Evolutionary conservation across 2,329 filamentous ascomycete species (phyloP).

Genomic region (Raffaelea ambrosiae): DNA sequence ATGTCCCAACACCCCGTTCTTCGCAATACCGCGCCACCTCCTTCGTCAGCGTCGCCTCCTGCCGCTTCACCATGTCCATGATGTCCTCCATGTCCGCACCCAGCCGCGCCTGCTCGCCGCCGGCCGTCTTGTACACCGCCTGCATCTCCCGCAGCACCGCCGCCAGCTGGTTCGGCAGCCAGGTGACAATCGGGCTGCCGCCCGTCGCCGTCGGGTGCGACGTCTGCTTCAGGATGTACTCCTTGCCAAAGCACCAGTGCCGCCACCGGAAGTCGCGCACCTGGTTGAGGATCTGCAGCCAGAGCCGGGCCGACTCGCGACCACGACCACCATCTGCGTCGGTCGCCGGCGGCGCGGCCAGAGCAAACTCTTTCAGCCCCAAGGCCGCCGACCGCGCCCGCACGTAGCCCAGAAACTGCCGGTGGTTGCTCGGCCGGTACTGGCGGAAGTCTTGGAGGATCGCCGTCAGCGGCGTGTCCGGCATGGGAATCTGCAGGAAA

Average conservation of each 20-base stretch:
- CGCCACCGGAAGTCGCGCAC: constrained; percentile 76
- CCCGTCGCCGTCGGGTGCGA: constrained; percentile 71
- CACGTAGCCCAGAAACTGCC: constrained; percentile 73
- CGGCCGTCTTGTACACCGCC: constrained; percentile 41
- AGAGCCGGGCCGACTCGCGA: constrained; percentile 45
- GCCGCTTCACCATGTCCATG: constrained; percentile 57
- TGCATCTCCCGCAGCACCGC: constrained; percentile 67
- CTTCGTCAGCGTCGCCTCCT: constrained; percentile 58
- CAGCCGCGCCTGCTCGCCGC: constrained; percentile 27
- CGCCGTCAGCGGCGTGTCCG: constrained; percentile 75
- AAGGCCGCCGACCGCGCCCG: constrained; percentile 37
- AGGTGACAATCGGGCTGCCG: constrained; percentile 74
- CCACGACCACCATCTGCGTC: constrained; percentile 8
- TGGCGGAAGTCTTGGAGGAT: constrained; percentile 83
- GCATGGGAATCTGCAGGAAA: constrained; percentile 79
- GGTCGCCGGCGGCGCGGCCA: constrained; percentile 26
- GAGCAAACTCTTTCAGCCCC: constrained; percentile 50
- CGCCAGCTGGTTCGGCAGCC: constrained; percentile 73
- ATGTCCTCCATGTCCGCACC: constrained; percentile 45
- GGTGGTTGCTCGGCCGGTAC: constrained; percentile 84
- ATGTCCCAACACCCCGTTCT: constrained; percentile 28
- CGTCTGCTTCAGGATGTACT: constrained; percentile 76
- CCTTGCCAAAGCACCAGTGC: constrained; percentile 77
- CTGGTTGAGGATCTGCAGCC: constrained; percentile 60
- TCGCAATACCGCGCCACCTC: constrained; percentile 69